Percentiles rank a stretch among this genome's conserved stretches.
Evolutionary conservation across 2,329 filamentous ascomycete genomes (phyloP).

Genomic region (Drechslera avenae): DNA sequence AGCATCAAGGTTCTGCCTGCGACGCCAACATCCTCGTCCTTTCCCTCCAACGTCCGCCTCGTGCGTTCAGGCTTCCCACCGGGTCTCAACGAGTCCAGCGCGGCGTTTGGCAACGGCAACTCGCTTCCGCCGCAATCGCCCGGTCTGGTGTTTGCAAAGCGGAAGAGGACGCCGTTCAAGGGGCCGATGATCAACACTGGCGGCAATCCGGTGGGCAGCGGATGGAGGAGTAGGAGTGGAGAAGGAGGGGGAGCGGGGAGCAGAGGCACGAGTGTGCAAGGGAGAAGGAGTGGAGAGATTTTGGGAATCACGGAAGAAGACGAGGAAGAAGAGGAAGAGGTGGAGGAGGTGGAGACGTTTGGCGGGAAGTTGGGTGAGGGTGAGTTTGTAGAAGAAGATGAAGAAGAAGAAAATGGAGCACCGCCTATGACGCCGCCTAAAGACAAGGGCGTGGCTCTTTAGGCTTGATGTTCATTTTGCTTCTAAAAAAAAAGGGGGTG

Average conservation of each 20-base stretch:
- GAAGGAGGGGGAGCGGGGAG: conserved; percentile 19
- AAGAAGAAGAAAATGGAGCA: conserved; percentile 25
- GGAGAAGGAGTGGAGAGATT: conserved; percentile 73
- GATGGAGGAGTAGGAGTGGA: conserved; percentile 8
- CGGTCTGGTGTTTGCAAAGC: conserved; percentile 76
- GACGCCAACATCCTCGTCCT: conserved; percentile 73
- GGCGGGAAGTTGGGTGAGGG: conserved; percentile 53
- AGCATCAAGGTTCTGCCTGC: conserved; percentile 93
- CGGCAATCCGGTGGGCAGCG: background rate
- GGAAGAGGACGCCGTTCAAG: conserved; percentile 82
- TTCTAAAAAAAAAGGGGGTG: no score
- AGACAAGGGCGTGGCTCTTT: background rate
- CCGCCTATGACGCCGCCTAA: conserved; percentile 10
- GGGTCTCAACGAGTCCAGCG: conserved; percentile 38
- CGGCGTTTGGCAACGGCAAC: conserved; percentile 60
- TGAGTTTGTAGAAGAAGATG: conserved; percentile 41
- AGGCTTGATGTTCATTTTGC: background rate
- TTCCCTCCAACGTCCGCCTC: conserved; percentile 85
- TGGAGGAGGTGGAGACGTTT: conserved; percentile 65
- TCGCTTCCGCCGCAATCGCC: conserved; percentile 52
- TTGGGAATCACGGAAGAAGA: conserved; percentile 61
- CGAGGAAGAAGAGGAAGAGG: conserved; percentile 54
- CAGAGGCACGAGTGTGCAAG: conserved; percentile 64
- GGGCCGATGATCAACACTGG: conserved; percentile 67
- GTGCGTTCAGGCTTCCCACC: conserved; percentile 62